Evolutionary conservation across 371 early-diverging fungal species (phyloP), one percentile per base, ranked within the genome.

Genomic region (Rhizopus sp.): DNA sequence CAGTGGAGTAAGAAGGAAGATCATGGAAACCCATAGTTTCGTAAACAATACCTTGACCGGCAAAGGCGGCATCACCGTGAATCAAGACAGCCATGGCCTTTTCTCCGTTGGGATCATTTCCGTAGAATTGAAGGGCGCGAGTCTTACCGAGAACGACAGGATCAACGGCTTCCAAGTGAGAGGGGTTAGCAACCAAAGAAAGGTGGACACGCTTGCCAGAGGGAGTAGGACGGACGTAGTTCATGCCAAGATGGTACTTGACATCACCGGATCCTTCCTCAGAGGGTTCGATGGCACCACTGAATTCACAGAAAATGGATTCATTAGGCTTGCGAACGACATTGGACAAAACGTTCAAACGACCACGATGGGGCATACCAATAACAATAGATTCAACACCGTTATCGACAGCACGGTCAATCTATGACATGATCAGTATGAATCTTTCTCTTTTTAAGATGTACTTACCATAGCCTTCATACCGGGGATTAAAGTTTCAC

Each of bases 361-460:
- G 92, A 59, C 98, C 98, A 77, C 98, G 93, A 77, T 98, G 98
- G 39, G 98, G 93, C 97, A 97, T 98, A 58, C 98, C 97, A 85
- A 98, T 92, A 46, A 95, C 90, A 62, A 97, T 89, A 47, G 91
- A 88, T 69, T 94, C 92, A 60, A 95, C 90, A 33, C 97, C 98
- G 53, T 88, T 83, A 58, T 96, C 95, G 46, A 95, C 95, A 15
- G 94, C 91, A 54, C 89, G 62, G 75, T 96, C 97, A 67, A 96
- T 94, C 90, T 88, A 76, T 29, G 34, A n/a, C 30, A 48, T 13
- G 8, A 29, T 42, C 13, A 61, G 10, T 39, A 15, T 10, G 16
- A 12, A 9, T 38, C 9, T 39, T 38, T 51, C 23, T 17, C 16
- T 7, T 16, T 23, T 23, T 23, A 23, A 23, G 23, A 1, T 6